Conservation (phyloP, 306 rosid genomes). For the Pyrus betulifolia region DNA sequence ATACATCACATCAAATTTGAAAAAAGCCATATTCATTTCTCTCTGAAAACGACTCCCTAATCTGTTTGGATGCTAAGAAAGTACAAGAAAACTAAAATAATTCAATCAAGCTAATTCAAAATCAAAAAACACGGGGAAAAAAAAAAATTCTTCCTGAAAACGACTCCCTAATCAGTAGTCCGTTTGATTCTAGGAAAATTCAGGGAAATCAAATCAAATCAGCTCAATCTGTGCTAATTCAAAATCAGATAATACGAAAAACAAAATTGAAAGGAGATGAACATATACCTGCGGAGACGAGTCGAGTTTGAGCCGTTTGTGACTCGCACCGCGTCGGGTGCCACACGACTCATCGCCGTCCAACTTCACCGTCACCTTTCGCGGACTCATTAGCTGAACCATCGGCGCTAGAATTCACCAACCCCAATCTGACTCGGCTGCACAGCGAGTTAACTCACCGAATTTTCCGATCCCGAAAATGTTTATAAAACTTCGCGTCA, state of each 20-base stretch:
- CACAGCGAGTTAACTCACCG: slow-evolving; percentile 14
- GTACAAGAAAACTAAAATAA: not conserved
- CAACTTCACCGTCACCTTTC: slow-evolving; percentile 36
- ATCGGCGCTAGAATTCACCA: slow-evolving; percentile 6
- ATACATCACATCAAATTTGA: not conserved
- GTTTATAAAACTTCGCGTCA: not conserved
- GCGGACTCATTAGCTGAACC: slow-evolving; percentile 60
- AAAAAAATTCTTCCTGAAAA: not conserved
- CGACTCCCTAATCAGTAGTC: not conserved
- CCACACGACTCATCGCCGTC: slow-evolving; percentile 38
- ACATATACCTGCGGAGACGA: slow-evolving; percentile 27
- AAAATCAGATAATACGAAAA: not conserved
- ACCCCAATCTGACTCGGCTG: not conserved
- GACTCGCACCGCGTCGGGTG: slow-evolving; percentile 25
- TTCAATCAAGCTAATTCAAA: no score
- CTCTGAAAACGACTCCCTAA: not conserved
- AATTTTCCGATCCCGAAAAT: not conserved
- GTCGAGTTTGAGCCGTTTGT: slow-evolving; percentile 42
- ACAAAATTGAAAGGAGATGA: not conserved
- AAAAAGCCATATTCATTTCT: not conserved
- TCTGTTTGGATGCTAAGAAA: not conserved
- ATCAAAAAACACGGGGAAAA: not conserved
- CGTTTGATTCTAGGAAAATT: not conserved
- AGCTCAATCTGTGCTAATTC: not conserved
- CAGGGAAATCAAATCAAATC: not conserved